Percentiles rank a stretch among this genome's conserved stretches.
Evolutionary conservation across 1,284 basidiomycete species (phyloP).

Genomic region (Coriolopsis trogii): DNA sequence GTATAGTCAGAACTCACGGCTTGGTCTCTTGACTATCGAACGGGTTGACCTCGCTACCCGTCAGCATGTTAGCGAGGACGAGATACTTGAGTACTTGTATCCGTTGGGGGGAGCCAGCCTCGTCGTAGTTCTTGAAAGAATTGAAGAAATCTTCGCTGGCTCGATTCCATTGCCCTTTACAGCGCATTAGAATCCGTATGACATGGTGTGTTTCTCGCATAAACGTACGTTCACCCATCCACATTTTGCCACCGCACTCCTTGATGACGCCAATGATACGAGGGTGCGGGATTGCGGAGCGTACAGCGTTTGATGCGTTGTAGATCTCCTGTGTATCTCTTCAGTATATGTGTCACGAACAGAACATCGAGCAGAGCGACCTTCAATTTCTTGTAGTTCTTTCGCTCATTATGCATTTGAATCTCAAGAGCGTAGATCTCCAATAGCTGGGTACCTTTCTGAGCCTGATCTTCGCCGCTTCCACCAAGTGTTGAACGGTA

Average conservation of each 20-base stretch:
- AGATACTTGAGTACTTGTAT: conserved; percentile 99
- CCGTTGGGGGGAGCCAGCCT: conserved; percentile 94
- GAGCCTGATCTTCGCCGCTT: conserved; percentile 82
- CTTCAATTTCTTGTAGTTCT: conserved; percentile 96
- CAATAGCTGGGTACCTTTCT: conserved; percentile 90
- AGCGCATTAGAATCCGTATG: background rate
- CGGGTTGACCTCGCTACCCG: conserved; percentile 97
- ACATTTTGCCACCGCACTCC: conserved; percentile 99
- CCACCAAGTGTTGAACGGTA: conserved; percentile 67
- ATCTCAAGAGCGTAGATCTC: conserved; percentile 99
- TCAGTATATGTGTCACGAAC: conserved; percentile 5
- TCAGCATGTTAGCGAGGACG: conserved; percentile 98
- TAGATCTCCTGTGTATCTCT: conserved; percentile 81
- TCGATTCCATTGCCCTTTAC: conserved; percentile 90
- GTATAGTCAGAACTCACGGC: conserved; percentile 57
- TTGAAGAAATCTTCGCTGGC: conserved; percentile 99
- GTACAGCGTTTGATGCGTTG: conserved; percentile 90
- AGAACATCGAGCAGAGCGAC: conserved; percentile 38
- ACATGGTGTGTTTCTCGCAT: no score
- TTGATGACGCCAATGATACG: conserved; percentile 99
- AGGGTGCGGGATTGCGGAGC: conserved; percentile 97
- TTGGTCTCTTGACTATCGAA: conserved; percentile 99
- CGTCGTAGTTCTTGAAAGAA: conserved; percentile 98
- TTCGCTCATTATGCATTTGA: conserved; percentile 98
- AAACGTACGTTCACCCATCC: conserved; percentile 96